phyloP scores from a whole-genome alignment of 2,329 filamentous ascomycete genomes.

The Xylaria sp. region DNA sequence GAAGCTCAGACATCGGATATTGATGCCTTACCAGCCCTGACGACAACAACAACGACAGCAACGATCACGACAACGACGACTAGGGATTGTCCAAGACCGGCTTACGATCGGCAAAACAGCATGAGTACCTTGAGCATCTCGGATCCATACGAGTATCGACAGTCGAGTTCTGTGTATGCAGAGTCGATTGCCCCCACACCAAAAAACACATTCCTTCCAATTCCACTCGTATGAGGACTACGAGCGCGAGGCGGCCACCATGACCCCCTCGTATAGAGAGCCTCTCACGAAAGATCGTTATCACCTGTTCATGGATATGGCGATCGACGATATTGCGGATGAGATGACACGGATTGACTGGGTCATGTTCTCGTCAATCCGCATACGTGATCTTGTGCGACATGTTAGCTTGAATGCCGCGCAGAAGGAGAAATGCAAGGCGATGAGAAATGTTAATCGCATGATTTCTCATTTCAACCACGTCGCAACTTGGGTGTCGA shows the following conservation, averaged over 20 bases:
- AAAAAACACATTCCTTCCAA: slow-evolving; percentile 44
- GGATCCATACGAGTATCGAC: slow-evolving; percentile 38
- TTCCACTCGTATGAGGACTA: slow-evolving; percentile 71
- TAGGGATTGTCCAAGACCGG: slow-evolving; percentile 20
- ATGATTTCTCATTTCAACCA: slow-evolving; percentile 94
- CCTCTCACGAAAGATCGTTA: slow-evolving; percentile 81
- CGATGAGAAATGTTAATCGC: slow-evolving; percentile 79
- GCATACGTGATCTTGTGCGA: slow-evolving; percentile 85
- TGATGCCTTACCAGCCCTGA: slow-evolving; percentile 16
- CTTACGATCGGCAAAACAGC: slow-evolving; percentile 39
- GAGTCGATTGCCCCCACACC: slow-evolving; percentile 33
- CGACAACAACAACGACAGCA: neutral
- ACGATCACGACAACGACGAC: slow-evolving; percentile 16
- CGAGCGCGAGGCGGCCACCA: slow-evolving; percentile 66
- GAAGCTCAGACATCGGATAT: slow-evolving; percentile 20
- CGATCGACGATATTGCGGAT: slow-evolving; percentile 78
- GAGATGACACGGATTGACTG: slow-evolving; percentile 96
- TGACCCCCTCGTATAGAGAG: slow-evolving; percentile 64
- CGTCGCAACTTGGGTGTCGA: slow-evolving; percentile 74
- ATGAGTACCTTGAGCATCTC: slow-evolving; percentile 47
- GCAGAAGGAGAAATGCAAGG: slow-evolving; percentile 69
- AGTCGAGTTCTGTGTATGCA: slow-evolving; percentile 42
- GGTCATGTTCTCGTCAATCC: slow-evolving; percentile 95
- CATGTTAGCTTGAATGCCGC: slow-evolving; percentile 73
- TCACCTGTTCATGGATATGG: slow-evolving; percentile 81